Evolutionary conservation across 805 yeast species (phyloP).

Genomic region (Blastobotrys robertii): DNA sequence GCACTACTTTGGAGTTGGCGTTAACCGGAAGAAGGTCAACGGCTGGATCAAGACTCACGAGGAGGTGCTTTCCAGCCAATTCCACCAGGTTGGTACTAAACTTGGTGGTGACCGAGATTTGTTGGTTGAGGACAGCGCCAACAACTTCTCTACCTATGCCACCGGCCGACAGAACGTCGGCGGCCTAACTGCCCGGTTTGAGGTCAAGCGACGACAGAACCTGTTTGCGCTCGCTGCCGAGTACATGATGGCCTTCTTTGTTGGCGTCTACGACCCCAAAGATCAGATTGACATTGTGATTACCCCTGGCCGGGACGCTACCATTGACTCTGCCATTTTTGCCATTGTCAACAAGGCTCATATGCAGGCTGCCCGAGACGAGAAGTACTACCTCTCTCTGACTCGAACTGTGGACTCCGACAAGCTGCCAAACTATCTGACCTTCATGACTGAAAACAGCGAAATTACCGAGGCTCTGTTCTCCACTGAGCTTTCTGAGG

Average conservation of each 20-base stretch:
- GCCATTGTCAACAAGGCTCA: constrained; percentile 77
- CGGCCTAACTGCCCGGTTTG: constrained; percentile 49
- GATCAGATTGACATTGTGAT: constrained; percentile 56
- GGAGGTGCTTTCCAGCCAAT: constrained; percentile 52
- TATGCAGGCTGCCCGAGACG: constrained; percentile 68
- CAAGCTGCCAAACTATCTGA: constrained; percentile 62
- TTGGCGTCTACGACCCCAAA: constrained; percentile 33
- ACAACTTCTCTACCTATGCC: constrained; percentile 62
- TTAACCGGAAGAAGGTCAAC: constrained; percentile 49
- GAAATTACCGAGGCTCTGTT: constrained; percentile 66
- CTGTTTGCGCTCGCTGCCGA: constrained; percentile 59
- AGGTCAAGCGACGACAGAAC: constrained; percentile 73
- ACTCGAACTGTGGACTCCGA: constrained; percentile 73
- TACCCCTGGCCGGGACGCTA: constrained; percentile 43
- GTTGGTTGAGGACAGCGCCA: constrained; percentile 52
- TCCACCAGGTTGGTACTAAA: constrained; percentile 59
- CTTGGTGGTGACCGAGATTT: constrained; percentile 26
- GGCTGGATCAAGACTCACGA: constrained; percentile 41
- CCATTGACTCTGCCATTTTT: constrained; percentile 62
- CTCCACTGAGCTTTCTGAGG: constrained; percentile 37
- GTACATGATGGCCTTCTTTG: constrained; percentile 44
- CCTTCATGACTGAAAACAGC: constrained; percentile 80
- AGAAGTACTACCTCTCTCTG: constrained; percentile 72
- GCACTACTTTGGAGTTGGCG: constrained; percentile 48
- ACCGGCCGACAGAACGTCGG: constrained; percentile 79